phyloP scores from a whole-genome alignment of 202 grass and related monocot genomes.

The Miscanthus sacchariflorus region DNA sequence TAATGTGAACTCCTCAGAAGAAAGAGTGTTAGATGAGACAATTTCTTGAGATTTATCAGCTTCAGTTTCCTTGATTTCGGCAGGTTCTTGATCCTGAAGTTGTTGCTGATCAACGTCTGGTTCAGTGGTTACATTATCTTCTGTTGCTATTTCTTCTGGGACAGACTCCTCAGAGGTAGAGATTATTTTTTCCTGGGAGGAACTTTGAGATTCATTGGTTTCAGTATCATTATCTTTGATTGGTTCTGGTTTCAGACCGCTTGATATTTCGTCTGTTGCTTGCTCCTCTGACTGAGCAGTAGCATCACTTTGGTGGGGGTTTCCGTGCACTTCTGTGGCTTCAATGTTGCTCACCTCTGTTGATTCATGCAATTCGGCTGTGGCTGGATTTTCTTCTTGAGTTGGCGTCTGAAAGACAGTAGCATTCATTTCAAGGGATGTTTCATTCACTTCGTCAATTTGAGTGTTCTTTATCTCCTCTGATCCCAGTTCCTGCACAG shows the following conservation, averaged over 20 bases:
- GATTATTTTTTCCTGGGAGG: slow-evolving; percentile 14
- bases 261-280: slow-evolving; percentile 37
- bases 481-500: slow-evolving; percentile 24
- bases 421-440: slow-evolving; percentile 24
- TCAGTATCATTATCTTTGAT: slow-evolving; percentile 30
- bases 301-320: not conserved
- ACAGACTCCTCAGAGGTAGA: slow-evolving; percentile 25
- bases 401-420: not conserved
- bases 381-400: slow-evolving; percentile 36
- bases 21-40: slow-evolving; percentile 21
- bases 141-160: slow-evolving; percentile 39
- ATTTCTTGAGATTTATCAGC: slow-evolving; percentile 35
- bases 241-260: slow-evolving; percentile 32
- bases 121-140: not conserved
- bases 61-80: slow-evolving; percentile 38
- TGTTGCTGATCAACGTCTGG: slow-evolving; percentile 19
- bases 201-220: not conserved
- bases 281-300: slow-evolving; percentile 25
- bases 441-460: not conserved
- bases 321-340: slow-evolving; percentile 37
- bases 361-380: slow-evolving; percentile 36
- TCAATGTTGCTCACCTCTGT: slow-evolving; percentile 31
- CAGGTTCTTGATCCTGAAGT: slow-evolving; percentile 40
- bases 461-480: slow-evolving; percentile 28
- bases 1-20: slow-evolving; percentile 30